Evolutionary conservation across 108 stramenopile genomes (phyloP).

Genomic region (Pseudonitzschia pungens): DNA sequence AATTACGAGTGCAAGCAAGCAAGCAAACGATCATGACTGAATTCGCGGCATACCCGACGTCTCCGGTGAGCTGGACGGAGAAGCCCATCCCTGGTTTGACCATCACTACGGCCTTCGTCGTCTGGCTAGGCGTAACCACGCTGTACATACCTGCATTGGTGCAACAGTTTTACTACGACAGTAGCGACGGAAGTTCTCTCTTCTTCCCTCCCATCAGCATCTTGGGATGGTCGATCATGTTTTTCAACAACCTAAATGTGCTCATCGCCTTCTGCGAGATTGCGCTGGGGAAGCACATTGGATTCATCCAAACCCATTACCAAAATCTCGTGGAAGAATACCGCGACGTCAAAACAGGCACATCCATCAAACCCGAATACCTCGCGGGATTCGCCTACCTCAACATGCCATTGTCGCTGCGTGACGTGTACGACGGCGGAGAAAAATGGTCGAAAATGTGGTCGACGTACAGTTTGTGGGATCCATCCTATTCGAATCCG

Average conservation of each 20-base stretch:
- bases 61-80: conserved; percentile 7
- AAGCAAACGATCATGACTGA: background rate
- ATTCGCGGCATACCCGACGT: background rate
- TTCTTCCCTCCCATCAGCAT: conserved; percentile 23
- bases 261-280: conserved; percentile 81
- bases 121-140: conserved; percentile 53
- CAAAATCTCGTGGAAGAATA: conserved; percentile 47
- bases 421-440: conserved; percentile 44
- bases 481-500: conserved; percentile 83
- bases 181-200: background rate
- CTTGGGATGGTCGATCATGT: conserved; percentile 39
- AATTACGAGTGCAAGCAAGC: background rate
- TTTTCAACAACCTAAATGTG: conserved; percentile 85
- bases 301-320: conserved; percentile 62
- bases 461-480: conserved; percentile 79
- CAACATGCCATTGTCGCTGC: conserved; percentile 54
- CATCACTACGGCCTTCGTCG: conserved; percentile 42
- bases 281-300: conserved; percentile 59
- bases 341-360: conserved; percentile 32
- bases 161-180: background rate
- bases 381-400: conserved; percentile 54
- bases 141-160: conserved; percentile 9
- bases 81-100: conserved; percentile 40
- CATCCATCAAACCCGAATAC: conserved; percentile 37
- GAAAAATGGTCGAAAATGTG: conserved; percentile 72